Evolutionary conservation across 345 rosid species (phyloP), one percentile per base, ranked within the genome.

Genomic region (Eucalyptus urophylla): DNA sequence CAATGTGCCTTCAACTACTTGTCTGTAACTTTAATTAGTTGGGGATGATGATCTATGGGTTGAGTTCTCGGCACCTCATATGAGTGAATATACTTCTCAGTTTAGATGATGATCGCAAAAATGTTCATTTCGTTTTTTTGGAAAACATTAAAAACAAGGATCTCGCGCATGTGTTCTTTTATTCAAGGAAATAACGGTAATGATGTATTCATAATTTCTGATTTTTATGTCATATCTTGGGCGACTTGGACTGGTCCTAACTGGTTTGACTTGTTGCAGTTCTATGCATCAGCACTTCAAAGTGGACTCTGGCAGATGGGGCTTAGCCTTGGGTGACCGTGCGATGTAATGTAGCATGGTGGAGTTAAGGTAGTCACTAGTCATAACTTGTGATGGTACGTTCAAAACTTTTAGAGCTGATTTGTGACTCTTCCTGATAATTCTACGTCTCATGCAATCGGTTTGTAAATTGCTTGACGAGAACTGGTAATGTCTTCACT

Each of bases 141-240:
- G 54, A 49, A 49, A 49, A 49, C 16, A 49, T 5, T 49, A 13
- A 49, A 49, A 49, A 49, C 16, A 49, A 49, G 16, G 51, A 49
- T 49, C 51, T 49, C 51, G 16, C 51, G 5, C 6, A 14, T 5
- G 76, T 6, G 10, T 21, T 54, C 99, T 88, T 97, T 97, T 86
- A 97, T 97, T 86, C 97, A 97, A 69, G 99, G 98, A 89, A 98
- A 98, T 90, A 98, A 98, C 14, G 97, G 96, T 96, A 93, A 80
- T 3, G 62, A 86, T 16, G 45, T 31, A 37, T 7, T 24, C 22
- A 2, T 25, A 65, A n/a, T 65, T 7, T 14, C 10, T 65, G 37
- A 7, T 14, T 33, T 33, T 47, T 3, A 29, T 45, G 49, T 50
- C 88, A 49, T 12, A 49, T 49, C 50, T 49, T 4, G 14, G 2